Conservation (phyloP, 108 stramenopile species). For the Skeletonema costatum region DNA sequence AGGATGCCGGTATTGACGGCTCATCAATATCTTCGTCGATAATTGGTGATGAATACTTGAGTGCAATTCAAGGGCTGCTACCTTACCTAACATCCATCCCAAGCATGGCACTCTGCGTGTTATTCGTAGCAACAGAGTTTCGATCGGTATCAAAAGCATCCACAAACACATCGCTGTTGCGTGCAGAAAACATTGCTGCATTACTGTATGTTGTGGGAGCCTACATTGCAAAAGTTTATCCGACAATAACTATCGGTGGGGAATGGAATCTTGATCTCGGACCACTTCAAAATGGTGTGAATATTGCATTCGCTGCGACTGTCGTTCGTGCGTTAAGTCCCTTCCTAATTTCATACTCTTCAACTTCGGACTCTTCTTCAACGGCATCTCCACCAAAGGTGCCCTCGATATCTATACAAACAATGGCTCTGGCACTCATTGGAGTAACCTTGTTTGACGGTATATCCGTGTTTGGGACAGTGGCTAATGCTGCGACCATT, state of each 20-base stretch:
- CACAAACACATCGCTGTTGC: neutral
- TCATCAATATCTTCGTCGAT: neutral
- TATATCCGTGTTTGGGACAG: slow-evolving; percentile 32
- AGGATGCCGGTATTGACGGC: neutral
- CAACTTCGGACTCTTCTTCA: slow-evolving; percentile 8
- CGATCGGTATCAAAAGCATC: slow-evolving; percentile 10
- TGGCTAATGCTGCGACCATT: slow-evolving; percentile 22
- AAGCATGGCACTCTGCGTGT: slow-evolving; percentile 16
- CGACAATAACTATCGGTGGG: slow-evolving; percentile 13
- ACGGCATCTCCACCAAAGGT: slow-evolving; percentile 13
- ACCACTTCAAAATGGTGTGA: slow-evolving; percentile 63
- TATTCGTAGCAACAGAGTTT: slow-evolving; percentile 35
- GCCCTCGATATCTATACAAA: slow-evolving; percentile 21
- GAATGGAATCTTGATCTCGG: slow-evolving; percentile 24
- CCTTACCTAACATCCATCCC: slow-evolving; percentile 17
- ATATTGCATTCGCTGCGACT: slow-evolving; percentile 54
- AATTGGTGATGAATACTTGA: neutral
- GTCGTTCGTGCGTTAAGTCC: slow-evolving; percentile 51
- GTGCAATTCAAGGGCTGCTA: neutral
- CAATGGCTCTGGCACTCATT: slow-evolving; percentile 20
- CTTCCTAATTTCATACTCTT: slow-evolving; percentile 13
- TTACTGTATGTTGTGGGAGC: slow-evolving; percentile 25
- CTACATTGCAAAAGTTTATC: slow-evolving; percentile 30
- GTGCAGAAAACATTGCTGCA: slow-evolving; percentile 24
- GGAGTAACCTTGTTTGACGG: slow-evolving; percentile 36